Evolutionary conservation across 768 basidiomycete species (phyloP).

Genomic region (Leccinum truebloodii): DNA sequence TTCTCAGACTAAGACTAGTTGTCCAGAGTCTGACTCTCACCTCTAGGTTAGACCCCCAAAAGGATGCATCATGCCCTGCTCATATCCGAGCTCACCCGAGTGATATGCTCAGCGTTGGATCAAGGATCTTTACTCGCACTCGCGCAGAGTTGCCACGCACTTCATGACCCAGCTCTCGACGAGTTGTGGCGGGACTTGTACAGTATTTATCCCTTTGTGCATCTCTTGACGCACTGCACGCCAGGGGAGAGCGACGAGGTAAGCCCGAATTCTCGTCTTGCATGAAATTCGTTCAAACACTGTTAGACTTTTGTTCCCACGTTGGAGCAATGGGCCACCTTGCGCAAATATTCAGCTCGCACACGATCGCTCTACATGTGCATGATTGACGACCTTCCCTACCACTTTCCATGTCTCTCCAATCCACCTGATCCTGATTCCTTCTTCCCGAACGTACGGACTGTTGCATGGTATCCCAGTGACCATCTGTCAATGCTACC

Average conservation of each 20-base stretch:
- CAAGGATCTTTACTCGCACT: conserved; percentile 21
- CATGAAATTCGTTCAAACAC: not conserved
- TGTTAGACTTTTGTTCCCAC: not conserved
- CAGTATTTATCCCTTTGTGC: conserved; percentile 22
- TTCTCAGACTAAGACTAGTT: too few relatives aligned
- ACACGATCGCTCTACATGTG: conserved; percentile 24
- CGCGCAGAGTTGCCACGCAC: conserved; percentile 25
- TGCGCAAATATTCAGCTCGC: conserved; percentile 22
- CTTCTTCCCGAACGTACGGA: conserved; percentile 27
- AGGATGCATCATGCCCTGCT: conserved; percentile 26
- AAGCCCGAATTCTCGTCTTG: not conserved
- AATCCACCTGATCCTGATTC: conserved; percentile 11
- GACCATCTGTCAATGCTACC: conserved; percentile 21
- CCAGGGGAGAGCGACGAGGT: conserved; percentile 13
- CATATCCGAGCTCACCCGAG: conserved; percentile 22
- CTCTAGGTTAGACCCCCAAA: not conserved
- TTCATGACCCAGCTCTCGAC: conserved; percentile 26
- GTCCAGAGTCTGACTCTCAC: too few relatives aligned
- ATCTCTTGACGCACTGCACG: conserved; percentile 10
- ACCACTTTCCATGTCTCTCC: conserved; percentile 13
- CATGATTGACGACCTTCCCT: conserved; percentile 20
- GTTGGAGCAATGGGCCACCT: conserved; percentile 17
- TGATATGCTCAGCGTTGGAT: conserved; percentile 19
- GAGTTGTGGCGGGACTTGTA: conserved; percentile 27
- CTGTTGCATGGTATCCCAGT: conserved; percentile 25